These are phyloP conservation scores for Nakazawaea ishiwadae DNA, from an alignment of 805 yeast genomes.

Conservation along the genomic window DNA sequence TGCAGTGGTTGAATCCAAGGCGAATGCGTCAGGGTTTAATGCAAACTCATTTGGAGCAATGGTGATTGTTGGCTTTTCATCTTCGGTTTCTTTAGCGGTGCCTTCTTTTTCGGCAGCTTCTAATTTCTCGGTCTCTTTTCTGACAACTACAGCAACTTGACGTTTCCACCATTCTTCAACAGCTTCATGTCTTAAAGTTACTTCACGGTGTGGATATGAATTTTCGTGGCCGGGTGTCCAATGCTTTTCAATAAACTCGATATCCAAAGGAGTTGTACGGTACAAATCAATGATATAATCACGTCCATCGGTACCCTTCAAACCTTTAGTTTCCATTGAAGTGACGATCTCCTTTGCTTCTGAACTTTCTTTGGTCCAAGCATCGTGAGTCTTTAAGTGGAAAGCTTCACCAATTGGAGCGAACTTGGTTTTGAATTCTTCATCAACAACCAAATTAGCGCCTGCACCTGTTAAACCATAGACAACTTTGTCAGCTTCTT, in stretches of 20 bases:
- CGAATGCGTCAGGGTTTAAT: constrained; percentile 78
- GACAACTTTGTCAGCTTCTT: constrained; percentile 42
- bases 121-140: constrained; percentile 43
- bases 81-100: constrained; percentile 30
- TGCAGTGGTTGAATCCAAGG: constrained; percentile 34
- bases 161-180: constrained; percentile 86
- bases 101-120: constrained; percentile 23
- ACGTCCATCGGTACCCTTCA: constrained; percentile 80
- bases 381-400: constrained; percentile 70
- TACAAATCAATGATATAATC: constrained; percentile 80
- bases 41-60: constrained; percentile 50
- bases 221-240: constrained; percentile 35
- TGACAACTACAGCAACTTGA: constrained; percentile 50
- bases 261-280: constrained; percentile 81
- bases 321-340: constrained; percentile 80
- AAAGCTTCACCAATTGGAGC: constrained; percentile 63
- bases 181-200: constrained; percentile 80
- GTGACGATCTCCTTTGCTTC: constrained; percentile 48
- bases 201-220: constrained; percentile 81
- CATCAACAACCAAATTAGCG: constrained; percentile 42
- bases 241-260: constrained; percentile 64
- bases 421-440: constrained; percentile 51
- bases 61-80: constrained; percentile 44
- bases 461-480: constrained; percentile 74
- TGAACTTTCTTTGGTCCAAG: constrained; percentile 41